Percentiles rank a stretch among this genome's conserved stretches.
Evolutionary conservation across 441 rosid genomes (phyloP).

Genomic region (Hura crepitans): DNA sequence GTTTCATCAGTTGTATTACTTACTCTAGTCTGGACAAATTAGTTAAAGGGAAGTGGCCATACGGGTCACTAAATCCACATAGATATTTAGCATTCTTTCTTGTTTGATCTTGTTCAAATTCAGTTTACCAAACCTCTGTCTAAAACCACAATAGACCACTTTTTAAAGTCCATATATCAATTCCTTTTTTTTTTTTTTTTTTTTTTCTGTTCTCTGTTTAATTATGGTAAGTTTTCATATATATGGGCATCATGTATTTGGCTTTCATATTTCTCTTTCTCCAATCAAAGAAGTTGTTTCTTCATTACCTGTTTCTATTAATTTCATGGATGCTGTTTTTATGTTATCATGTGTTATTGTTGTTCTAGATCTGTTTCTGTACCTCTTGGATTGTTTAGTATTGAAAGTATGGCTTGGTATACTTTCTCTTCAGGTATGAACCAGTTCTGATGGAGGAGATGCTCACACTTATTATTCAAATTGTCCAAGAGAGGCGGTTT

Average conservation of each 20-base stretch:
- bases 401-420: conserved; percentile 23
- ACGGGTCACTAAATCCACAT: not conserved
- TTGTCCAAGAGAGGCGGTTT: conserved; percentile 90
- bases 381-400: conserved; percentile 11
- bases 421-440: conserved; percentile 61
- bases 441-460: conserved; percentile 79
- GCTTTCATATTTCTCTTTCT: not conserved
- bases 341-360: conserved; percentile 4
- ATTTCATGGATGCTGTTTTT: conserved; percentile 5
- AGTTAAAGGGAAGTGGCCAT: not conserved
- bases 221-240: not conserved
- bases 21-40: not conserved
- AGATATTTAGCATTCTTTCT: not conserved
- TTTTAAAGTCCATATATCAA: not conserved
- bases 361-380: conserved; percentile 13
- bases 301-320: not conserved
- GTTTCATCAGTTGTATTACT: conserved; percentile 2
- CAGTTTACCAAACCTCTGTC: not conserved
- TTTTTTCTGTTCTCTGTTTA: too few species aligned
- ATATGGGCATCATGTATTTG: not conserved
- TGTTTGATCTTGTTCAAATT: not conserved
- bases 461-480: conserved; percentile 84
- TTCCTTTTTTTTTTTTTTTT: not conserved
- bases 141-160: not conserved
- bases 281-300: not conserved